Percentiles rank a stretch among this genome's conserved stretches.
Conservation (phyloP, 805 yeast genomes). For the Ogataea paraovalis region DNA sequence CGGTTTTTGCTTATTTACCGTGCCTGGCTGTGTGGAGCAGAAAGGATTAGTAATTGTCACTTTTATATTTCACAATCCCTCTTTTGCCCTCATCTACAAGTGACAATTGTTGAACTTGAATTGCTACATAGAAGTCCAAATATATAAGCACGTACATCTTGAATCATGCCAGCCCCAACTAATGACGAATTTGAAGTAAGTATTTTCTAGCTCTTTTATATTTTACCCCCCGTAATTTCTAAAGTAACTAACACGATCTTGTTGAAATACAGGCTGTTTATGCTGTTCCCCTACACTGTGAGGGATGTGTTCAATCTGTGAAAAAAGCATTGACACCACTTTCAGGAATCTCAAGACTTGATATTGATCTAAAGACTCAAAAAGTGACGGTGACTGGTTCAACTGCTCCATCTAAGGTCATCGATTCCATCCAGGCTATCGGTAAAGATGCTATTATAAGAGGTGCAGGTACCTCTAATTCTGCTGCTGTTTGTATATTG, state of each 20-base stretch:
- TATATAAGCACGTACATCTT: no score
- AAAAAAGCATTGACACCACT: constrained; percentile 47
- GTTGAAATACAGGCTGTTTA: constrained; percentile 54
- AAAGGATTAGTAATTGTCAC: no score
- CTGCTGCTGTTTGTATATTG: constrained; percentile 87
- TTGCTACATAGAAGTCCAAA: no score
- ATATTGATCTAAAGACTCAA: constrained; percentile 56
- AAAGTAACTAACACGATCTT: no score
- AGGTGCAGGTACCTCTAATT: constrained; percentile 82
- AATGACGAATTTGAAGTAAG: constrained; percentile 21
- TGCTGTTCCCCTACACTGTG: constrained; percentile 82
- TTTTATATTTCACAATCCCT: no score
- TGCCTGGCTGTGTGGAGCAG: no score
- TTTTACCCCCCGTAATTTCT: neutral
- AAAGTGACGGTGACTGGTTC: constrained; percentile 65
- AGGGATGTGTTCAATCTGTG: constrained; percentile 63
- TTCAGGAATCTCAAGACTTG: constrained; percentile 46
- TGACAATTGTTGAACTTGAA: no score
- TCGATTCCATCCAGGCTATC: constrained; percentile 60
- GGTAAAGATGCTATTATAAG: constrained; percentile 91
- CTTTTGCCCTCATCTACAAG: no score
- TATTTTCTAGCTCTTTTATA: neutral
- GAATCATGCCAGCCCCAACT: constrained; percentile 15
- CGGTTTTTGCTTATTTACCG: no score
- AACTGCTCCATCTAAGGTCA: constrained; percentile 72